Evolutionary conservation across 2,329 filamentous ascomycete genomes (phyloP).

Genomic region (Rutstroemia sp.): DNA sequence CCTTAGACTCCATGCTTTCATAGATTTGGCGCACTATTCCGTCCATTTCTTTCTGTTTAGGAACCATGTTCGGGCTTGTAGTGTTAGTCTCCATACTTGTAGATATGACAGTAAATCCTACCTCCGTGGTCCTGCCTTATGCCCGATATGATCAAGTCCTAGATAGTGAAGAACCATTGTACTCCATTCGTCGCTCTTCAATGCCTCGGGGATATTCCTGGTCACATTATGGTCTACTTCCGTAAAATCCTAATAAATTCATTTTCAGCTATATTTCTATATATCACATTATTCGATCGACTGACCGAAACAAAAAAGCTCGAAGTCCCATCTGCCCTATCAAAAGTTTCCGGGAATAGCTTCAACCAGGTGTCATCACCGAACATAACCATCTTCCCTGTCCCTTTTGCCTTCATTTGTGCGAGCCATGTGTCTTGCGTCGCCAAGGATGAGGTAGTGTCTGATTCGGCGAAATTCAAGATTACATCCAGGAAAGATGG

Average conservation of each 20-base stretch:
- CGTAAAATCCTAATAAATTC: conserved; percentile 69
- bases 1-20: conserved; percentile 59
- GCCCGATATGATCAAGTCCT: conserved; percentile 93
- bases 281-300: conserved; percentile 26
- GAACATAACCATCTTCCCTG: conserved; percentile 82
- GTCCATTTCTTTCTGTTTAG: conserved; percentile 94
- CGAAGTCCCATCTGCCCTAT: conserved; percentile 81
- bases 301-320: conserved; percentile 96
- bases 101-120: conserved; percentile 29
- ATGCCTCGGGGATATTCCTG: conserved; percentile 71
- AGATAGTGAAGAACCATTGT: conserved; percentile 93
- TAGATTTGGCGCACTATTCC: conserved; percentile 70
- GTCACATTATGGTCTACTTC: conserved; percentile 98
- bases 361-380: conserved; percentile 99
- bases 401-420: conserved; percentile 69
- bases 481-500: conserved; percentile 97
- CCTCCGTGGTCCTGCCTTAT: conserved; percentile 87
- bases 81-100: conserved; percentile 14
- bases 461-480: conserved; percentile 90
- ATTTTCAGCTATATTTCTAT: conserved; percentile 23
- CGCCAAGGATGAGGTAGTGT: conserved; percentile 80
- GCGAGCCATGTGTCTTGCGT: conserved; percentile 93
- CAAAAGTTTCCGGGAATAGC: conserved; percentile 84
- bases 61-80: conserved; percentile 74
- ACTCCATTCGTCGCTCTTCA: conserved; percentile 77